Evolutionary conservation across 805 yeast genomes (phyloP).

Genomic region (Kodamaea kaohsiungensis): DNA sequence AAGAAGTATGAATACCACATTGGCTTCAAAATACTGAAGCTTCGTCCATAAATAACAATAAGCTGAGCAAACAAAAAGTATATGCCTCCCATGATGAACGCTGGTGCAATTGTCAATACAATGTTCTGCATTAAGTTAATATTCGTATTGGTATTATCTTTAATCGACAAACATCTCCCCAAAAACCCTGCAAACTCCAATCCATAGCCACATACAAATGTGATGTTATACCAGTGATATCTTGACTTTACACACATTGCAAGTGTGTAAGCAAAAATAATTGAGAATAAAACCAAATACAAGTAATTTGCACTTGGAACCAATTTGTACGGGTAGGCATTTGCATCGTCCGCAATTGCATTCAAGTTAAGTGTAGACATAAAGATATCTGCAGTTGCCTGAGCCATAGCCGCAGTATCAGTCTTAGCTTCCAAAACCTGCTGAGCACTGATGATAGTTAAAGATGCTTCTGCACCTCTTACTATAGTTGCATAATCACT

Average conservation of each 20-base stretch:
- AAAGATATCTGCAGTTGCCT: slow-evolving; percentile 34
- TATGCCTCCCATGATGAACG: slow-evolving; percentile 16
- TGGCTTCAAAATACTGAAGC: slow-evolving; percentile 12
- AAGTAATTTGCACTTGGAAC: slow-evolving; percentile 16
- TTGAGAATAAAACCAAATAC: slow-evolving; percentile 14
- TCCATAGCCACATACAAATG: slow-evolving; percentile 10
- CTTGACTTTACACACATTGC: slow-evolving; percentile 17
- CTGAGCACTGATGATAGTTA: slow-evolving; percentile 34
- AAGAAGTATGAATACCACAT: slow-evolving; percentile 17
- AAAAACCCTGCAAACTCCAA: slow-evolving; percentile 14
- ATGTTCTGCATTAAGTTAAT: slow-evolving; percentile 10
- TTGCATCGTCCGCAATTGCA: slow-evolving; percentile 29
- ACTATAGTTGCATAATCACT: slow-evolving; percentile 16
- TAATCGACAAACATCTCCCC: slow-evolving; percentile 9
- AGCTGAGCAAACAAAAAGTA: slow-evolving; percentile 15
- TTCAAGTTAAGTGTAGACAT: slow-evolving; percentile 33
- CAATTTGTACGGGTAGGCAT: slow-evolving; percentile 12
- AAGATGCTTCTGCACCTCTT: slow-evolving; percentile 40
- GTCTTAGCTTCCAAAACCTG: slow-evolving; percentile 43
- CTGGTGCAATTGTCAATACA: slow-evolving; percentile 15
- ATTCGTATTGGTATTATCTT: slow-evolving; percentile 3
- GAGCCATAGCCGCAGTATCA: slow-evolving; percentile 19
- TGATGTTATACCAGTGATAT: slow-evolving; percentile 21
- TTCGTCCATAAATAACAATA: slow-evolving; percentile 10
- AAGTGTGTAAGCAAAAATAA: slow-evolving; percentile 12